phyloP scores from a whole-genome alignment of 2,329 filamentous ascomycete species.

The Ascocoryne sarcoides region DNA sequence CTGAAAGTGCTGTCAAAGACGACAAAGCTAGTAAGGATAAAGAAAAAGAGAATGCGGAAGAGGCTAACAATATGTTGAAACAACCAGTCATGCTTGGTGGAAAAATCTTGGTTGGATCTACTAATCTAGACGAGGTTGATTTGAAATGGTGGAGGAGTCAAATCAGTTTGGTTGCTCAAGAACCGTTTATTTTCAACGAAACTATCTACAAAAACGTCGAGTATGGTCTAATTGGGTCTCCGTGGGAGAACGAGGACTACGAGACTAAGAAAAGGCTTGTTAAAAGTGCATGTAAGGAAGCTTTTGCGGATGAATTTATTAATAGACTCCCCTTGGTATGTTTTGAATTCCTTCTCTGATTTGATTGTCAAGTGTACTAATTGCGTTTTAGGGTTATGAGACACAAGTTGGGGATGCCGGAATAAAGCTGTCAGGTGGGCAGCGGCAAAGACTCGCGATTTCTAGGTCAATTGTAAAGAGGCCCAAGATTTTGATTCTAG shows the following conservation, averaged over 20 bases:
- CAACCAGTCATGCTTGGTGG: slow-evolving; percentile 40
- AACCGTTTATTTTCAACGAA: slow-evolving; percentile 60
- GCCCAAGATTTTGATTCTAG: slow-evolving; percentile 60
- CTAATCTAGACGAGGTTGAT: slow-evolving; percentile 48
- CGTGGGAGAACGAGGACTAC: slow-evolving; percentile 43
- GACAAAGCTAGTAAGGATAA: slow-evolving; percentile 34
- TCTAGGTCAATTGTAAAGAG: slow-evolving; percentile 62
- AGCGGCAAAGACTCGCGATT: slow-evolving; percentile 68
- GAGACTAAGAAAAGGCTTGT: slow-evolving; percentile 52
- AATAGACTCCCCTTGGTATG: slow-evolving; percentile 47
- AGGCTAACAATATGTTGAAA: slow-evolving; percentile 21
- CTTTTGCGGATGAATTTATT: slow-evolving; percentile 64
- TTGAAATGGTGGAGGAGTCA: slow-evolving; percentile 52
- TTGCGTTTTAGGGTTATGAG: slow-evolving; percentile 57
- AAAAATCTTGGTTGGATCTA: slow-evolving; percentile 43
- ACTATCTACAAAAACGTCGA: slow-evolving; percentile 55
- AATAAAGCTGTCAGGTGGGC: slow-evolving; percentile 69
- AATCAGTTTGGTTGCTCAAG: slow-evolving; percentile 60
- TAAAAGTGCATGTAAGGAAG: slow-evolving; percentile 54
- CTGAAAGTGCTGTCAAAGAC: slow-evolving; percentile 36
- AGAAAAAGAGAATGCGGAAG: slow-evolving; percentile 16
- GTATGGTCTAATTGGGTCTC: slow-evolving; percentile 45
- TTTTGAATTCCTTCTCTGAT: too few relatives aligned
- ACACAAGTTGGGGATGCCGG: slow-evolving; percentile 70
- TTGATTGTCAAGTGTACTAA: too few relatives aligned